phyloP scores from a whole-genome alignment of 176 grass and related monocot species.

The Tillandsia leiboldiana region DNA sequence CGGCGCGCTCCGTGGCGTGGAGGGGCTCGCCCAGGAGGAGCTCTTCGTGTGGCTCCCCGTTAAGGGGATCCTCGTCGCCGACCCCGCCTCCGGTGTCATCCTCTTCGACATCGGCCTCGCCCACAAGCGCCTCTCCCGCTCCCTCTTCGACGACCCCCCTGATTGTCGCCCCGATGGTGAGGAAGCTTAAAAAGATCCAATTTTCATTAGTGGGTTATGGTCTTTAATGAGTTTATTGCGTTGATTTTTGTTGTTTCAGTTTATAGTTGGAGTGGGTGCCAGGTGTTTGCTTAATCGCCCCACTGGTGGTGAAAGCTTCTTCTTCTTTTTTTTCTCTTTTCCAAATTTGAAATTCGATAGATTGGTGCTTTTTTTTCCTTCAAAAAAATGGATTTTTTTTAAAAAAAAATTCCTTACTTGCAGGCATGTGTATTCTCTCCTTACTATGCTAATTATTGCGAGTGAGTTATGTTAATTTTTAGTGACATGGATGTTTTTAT shows the following conservation, averaged over 20 bases:
- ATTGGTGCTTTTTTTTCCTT: not conserved
- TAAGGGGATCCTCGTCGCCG: slow-evolving; percentile 70
- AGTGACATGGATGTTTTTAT: no score
- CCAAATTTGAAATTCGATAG: not conserved
- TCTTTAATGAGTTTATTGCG: not conserved
- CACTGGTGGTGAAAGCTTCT: not conserved
- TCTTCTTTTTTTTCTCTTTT: not conserved
- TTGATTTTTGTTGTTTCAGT: not conserved
- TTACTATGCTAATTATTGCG: no score
- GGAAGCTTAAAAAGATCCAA: slow-evolving; percentile 20
- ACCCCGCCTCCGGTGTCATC: slow-evolving; percentile 52
- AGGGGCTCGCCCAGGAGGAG: slow-evolving; percentile 78
- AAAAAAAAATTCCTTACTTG: no score
- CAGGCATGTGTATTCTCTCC: no score
- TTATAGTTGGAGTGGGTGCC: not conserved
- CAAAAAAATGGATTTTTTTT: no score
- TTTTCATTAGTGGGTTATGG: slow-evolving; percentile 24
- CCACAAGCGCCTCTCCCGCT: slow-evolving; percentile 68
- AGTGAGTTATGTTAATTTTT: not conserved
- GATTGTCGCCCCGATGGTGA: slow-evolving; percentile 42
- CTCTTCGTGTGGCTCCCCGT: slow-evolving; percentile 94
- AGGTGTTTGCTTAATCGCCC: not conserved
- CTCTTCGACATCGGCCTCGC: slow-evolving; percentile 83
- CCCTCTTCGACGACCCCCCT: slow-evolving; percentile 85
- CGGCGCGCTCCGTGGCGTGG: slow-evolving; percentile 51